Conservation (phyloP, 495 filamentous ascomycete species). For the Aspergillus ostianus region DNA sequence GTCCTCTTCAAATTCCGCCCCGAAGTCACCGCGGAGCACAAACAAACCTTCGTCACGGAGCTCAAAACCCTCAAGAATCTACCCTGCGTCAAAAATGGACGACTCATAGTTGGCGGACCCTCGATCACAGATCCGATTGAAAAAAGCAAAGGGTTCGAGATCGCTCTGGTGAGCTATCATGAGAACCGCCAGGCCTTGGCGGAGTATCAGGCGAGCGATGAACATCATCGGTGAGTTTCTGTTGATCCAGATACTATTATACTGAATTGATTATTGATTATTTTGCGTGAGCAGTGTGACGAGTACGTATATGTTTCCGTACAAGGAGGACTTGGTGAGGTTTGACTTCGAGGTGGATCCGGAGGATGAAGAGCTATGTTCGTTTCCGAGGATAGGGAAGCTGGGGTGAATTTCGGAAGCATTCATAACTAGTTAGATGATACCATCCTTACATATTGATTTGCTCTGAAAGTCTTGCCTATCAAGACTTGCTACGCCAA, state of each 20-base stretch:
- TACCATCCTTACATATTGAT: neutral
- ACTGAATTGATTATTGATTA: neutral
- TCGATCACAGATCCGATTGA: conserved; percentile 45
- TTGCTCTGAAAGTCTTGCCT: too few relatives aligned
- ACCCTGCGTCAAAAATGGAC: conserved; percentile 37
- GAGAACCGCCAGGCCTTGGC: conserved; percentile 37
- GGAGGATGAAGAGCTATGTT: conserved; percentile 33
- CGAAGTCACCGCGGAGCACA: conserved; percentile 31
- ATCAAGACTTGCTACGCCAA: too few relatives aligned
- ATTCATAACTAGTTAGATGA: neutral
- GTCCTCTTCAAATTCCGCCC: conserved; percentile 48
- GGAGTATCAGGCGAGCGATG: conserved; percentile 47
- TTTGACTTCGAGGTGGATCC: conserved; percentile 51
- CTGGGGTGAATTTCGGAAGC: neutral
- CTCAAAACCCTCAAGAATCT: conserved; percentile 43
- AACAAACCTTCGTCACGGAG: conserved; percentile 38
- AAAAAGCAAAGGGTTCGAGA: conserved; percentile 48
- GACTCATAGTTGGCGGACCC: conserved; percentile 45
- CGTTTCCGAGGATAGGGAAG: conserved; percentile 24
- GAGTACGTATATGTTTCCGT: conserved; percentile 44
- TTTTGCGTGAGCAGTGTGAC: conserved; percentile 28
- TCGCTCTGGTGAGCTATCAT: conserved; percentile 46
- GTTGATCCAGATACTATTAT: neutral
- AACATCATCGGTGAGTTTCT: conserved; percentile 41
- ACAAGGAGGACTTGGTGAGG: conserved; percentile 45